These are phyloP conservation scores for Graphium sp. DNA, from an alignment of 2,329 filamentous ascomycete genomes.

Conservation along the genomic window DNA sequence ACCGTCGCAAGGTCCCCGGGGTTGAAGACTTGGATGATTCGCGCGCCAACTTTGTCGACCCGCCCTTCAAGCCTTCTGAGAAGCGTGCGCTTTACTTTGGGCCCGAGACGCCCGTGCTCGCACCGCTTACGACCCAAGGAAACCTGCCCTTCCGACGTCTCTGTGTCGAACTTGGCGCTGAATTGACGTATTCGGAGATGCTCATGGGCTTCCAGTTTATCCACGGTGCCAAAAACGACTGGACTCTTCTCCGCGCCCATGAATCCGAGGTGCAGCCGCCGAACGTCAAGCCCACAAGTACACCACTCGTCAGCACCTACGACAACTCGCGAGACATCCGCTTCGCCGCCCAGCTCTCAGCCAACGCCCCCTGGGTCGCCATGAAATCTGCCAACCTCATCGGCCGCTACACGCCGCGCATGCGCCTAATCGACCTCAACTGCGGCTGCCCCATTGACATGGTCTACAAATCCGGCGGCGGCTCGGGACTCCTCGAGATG, in stretches of 20 bases:
- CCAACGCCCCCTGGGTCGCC: constrained; percentile 80
- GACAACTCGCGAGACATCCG: constrained; percentile 69
- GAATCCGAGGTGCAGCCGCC: constrained; percentile 65
- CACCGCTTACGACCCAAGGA: constrained; percentile 88
- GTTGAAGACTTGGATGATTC: constrained; percentile 44
- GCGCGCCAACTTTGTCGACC: constrained; percentile 67
- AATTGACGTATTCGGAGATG: constrained; percentile 97
- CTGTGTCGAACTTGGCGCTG: constrained; percentile 74
- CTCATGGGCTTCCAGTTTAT: constrained; percentile 80
- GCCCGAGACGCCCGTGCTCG: constrained; percentile 80
- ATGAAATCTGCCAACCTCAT: constrained; percentile 78
- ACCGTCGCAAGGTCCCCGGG: constrained; percentile 21
- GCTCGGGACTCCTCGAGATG: constrained; percentile 80
- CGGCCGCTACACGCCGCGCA: constrained; percentile 57
- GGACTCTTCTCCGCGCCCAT: constrained; percentile 89
- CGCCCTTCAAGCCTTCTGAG: constrained; percentile 78
- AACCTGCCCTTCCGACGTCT: constrained; percentile 89
- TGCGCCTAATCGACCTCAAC: constrained; percentile 88
- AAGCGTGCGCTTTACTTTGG: constrained; percentile 92
- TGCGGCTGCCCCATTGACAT: constrained; percentile 96
- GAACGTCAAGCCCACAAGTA: constrained; percentile 34
- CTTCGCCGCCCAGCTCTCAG: constrained; percentile 86
- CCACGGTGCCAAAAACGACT: constrained; percentile 81
- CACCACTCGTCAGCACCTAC: constrained; percentile 50
- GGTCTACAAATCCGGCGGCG: constrained; percentile 73